phyloP scores from a whole-genome alignment of 202 grass and related monocot species.

The Hordeum pubiflorum region DNA sequence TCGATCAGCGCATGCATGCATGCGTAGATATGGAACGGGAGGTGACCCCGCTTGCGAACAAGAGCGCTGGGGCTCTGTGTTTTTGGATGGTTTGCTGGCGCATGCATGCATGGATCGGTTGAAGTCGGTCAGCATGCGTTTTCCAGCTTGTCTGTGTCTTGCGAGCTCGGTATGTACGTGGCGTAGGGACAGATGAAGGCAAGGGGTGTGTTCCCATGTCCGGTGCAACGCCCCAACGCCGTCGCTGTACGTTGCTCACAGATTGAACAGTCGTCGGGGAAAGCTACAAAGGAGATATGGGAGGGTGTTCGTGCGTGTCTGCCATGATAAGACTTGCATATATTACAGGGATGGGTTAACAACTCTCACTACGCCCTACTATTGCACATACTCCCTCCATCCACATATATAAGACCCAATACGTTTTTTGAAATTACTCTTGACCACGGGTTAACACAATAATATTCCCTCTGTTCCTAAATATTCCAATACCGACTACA shows the following conservation, averaged over 20 bases:
- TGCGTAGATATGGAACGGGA: background rate
- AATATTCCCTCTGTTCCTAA: too few species aligned
- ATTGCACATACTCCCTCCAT: too few species aligned
- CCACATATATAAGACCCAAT: too few species aligned
- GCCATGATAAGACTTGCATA: background rate
- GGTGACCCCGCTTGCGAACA: background rate
- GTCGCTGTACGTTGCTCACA: conserved; percentile 16
- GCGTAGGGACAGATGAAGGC: conserved; percentile 14
- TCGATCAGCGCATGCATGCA: background rate
- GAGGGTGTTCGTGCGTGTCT: conserved; percentile 10
- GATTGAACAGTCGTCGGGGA: conserved; percentile 14
- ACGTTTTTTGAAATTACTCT: too few species aligned
- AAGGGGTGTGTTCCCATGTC: conserved; percentile 27
- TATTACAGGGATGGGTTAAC: background rate
- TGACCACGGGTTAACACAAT: too few species aligned
- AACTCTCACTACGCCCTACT: background rate
- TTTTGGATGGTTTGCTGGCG: background rate
- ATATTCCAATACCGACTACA: too few species aligned
- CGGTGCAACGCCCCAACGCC: conserved; percentile 12
- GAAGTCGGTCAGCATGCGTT: background rate
- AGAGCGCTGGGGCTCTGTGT: background rate
- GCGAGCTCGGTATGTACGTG: background rate
- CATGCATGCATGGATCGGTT: conserved; percentile 27
- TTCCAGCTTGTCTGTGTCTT: conserved; percentile 19
- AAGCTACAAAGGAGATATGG: conserved; percentile 18